Conservation (phyloP, 176 grass and related monocot species). For the Eleusine coracana region DNA sequence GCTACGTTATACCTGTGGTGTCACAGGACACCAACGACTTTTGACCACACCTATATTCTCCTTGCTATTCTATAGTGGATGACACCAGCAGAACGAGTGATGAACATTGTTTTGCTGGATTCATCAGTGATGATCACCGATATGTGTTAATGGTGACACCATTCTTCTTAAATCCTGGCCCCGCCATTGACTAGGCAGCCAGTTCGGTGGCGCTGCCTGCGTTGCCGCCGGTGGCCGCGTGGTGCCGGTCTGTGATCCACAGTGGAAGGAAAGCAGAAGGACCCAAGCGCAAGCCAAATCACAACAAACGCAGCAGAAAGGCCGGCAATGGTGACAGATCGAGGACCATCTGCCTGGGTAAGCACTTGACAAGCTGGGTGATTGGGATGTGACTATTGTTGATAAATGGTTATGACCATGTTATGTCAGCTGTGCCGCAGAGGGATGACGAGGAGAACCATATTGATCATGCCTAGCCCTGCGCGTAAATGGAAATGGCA, state of each 20-base stretch:
- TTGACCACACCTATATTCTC: too few relatives aligned
- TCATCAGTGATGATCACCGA: too few relatives aligned
- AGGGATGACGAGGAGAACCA: not conserved
- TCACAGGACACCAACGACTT: too few relatives aligned
- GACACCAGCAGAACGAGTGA: too few relatives aligned
- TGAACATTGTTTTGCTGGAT: too few relatives aligned
- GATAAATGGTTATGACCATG: not conserved
- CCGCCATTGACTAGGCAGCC: not conserved
- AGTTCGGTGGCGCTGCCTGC: slow-evolving; percentile 31
- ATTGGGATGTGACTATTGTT: slow-evolving; percentile 4
- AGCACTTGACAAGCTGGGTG: slow-evolving; percentile 12
- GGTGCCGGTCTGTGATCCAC: not conserved
- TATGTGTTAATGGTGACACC: too few relatives aligned
- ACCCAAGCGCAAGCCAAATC: slow-evolving; percentile 22
- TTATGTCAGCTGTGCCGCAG: not conserved
- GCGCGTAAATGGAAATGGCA: not conserved
- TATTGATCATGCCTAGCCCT: not conserved
- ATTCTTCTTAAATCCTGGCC: too few relatives aligned
- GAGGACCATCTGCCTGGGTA: slow-evolving; percentile 49
- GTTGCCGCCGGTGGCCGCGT: not conserved
- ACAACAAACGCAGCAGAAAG: not conserved
- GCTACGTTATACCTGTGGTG: too few relatives aligned
- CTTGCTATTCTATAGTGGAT: too few relatives aligned
- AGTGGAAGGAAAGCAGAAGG: slow-evolving; percentile 14
- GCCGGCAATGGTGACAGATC: not conserved